These are phyloP conservation scores for Nitzschia palea DNA, from an alignment of 108 stramenopile species.

Conservation along the genomic window DNA sequence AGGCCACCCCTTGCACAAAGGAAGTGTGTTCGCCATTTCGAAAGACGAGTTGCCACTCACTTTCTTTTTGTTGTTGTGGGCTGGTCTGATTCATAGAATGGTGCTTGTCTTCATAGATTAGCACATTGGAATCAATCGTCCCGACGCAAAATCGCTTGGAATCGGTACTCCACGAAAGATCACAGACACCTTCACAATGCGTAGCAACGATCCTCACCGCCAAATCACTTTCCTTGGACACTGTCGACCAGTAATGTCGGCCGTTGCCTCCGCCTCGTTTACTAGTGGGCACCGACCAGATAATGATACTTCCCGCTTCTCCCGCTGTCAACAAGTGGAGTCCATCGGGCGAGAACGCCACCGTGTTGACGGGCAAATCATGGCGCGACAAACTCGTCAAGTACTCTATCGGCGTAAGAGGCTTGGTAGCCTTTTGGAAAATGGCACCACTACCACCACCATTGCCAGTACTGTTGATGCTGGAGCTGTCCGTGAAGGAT, in stretches of 20 bases:
- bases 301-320: constrained; percentile 76
- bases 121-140: constrained; percentile 65
- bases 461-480: background rate
- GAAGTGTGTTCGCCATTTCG: constrained; percentile 75
- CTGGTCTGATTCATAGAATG: constrained; percentile 17
- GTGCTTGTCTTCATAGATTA: constrained; percentile 50
- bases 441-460: background rate
- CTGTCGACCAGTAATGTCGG: constrained; percentile 45
- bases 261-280: constrained; percentile 48
- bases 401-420: constrained; percentile 54
- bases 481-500: constrained; percentile 12
- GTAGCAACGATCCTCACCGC: constrained; percentile 52
- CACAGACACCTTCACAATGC: constrained; percentile 71
- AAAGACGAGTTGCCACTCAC: constrained; percentile 60
- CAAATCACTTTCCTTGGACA: constrained; percentile 62
- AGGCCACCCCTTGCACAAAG: constrained; percentile 87
- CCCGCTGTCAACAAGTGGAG: constrained; percentile 84
- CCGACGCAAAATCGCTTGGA: constrained; percentile 73
- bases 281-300: constrained; percentile 65
- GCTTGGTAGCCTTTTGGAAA: constrained; percentile 16
- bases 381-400: constrained; percentile 64
- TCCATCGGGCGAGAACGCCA: constrained; percentile 83
- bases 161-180: constrained; percentile 71
- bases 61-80: constrained; percentile 32
- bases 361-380: constrained; percentile 62